These are phyloP conservation scores for Apiospora aurea DNA, from an alignment of 2,329 filamentous ascomycete genomes.

Conservation along the genomic window DNA sequence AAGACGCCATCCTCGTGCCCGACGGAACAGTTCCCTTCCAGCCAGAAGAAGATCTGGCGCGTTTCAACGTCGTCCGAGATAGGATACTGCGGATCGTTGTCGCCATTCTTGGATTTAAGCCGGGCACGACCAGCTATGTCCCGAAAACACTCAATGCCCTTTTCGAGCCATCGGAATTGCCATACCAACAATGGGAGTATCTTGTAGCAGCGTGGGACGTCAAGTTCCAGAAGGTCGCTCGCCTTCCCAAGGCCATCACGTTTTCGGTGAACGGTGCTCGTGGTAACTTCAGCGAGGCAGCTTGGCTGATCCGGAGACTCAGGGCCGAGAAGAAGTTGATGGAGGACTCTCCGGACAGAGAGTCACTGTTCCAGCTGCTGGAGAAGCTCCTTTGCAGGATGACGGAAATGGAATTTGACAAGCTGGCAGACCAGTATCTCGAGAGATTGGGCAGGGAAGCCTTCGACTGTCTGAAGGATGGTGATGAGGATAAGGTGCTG, in stretches of 20 bases:
- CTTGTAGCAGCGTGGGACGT: not conserved
- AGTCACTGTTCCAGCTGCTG: not conserved
- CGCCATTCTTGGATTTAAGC: constrained; percentile 18
- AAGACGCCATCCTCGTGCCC: not conserved
- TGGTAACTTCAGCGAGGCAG: constrained; percentile 5
- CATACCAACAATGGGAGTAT: not conserved
- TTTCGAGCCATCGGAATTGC: not conserved
- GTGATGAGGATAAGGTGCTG: not conserved
- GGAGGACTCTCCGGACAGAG: not conserved
- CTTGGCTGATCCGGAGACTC: not conserved
- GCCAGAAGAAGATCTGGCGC: not conserved
- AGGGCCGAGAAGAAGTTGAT: not conserved
- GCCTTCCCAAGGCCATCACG: not conserved
- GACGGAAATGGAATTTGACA: not conserved
- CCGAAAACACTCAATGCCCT: not conserved
- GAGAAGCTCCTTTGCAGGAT: not conserved
- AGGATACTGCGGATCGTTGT: not conserved
- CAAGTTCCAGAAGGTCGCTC: not conserved
- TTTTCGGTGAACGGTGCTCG: not conserved
- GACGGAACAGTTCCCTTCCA: constrained; percentile 15
- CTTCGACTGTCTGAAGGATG: not conserved
- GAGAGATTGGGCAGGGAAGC: not conserved
- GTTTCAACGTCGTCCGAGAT: not conserved
- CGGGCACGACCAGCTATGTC: not conserved
- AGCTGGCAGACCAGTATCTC: not conserved